Percentiles rank a stretch among this genome's conserved stretches.
These are phyloP conservation scores for Apiotrichum gamsii DNA, from an alignment of 1,284 basidiomycete species.

Conservation along the genomic window DNA sequence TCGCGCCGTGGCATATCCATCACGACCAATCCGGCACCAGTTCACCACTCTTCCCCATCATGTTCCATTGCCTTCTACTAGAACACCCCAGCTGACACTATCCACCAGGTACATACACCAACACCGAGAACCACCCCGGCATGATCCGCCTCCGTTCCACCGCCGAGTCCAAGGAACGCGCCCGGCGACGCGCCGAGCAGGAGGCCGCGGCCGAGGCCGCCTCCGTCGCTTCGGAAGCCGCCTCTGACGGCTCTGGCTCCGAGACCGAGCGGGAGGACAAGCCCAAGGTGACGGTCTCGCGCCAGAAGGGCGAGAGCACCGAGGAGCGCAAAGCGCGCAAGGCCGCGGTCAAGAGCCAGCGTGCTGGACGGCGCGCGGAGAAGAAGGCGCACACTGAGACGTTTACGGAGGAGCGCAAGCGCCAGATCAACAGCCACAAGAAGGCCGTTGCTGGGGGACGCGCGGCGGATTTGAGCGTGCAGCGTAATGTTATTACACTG, in stretches of 20 bases:
- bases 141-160: slow-evolving; percentile 63
- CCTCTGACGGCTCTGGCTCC: slow-evolving; percentile 46
- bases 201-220: slow-evolving; percentile 15
- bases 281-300: slow-evolving; percentile 50
- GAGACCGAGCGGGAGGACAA: slow-evolving; percentile 42
- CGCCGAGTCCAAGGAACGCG: slow-evolving; percentile 43
- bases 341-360: slow-evolving; percentile 73
- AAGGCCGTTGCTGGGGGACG: slow-evolving; percentile 43
- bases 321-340: slow-evolving; percentile 87
- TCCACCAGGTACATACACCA: slow-evolving; percentile 77
- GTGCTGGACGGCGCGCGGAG: slow-evolving; percentile 64
- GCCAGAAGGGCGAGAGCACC: slow-evolving; percentile 69
- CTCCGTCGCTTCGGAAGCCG: slow-evolving; percentile 32
- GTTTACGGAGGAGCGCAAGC: slow-evolving; percentile 67
- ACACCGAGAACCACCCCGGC: slow-evolving; percentile 87
- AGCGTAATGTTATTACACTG: not conserved
- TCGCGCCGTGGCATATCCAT: no score
- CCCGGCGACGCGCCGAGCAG: slow-evolving; percentile 16
- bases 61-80: no score
- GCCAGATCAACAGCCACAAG: slow-evolving; percentile 55
- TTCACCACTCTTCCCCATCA: no score
- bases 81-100: not conserved
- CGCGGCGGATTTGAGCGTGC: slow-evolving; percentile 42
- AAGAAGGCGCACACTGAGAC: slow-evolving; percentile 74
- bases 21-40: no score